Evolutionary conservation across 148 eudicot genomes (phyloP).

Genomic region (Chenopodium quinoa): DNA sequence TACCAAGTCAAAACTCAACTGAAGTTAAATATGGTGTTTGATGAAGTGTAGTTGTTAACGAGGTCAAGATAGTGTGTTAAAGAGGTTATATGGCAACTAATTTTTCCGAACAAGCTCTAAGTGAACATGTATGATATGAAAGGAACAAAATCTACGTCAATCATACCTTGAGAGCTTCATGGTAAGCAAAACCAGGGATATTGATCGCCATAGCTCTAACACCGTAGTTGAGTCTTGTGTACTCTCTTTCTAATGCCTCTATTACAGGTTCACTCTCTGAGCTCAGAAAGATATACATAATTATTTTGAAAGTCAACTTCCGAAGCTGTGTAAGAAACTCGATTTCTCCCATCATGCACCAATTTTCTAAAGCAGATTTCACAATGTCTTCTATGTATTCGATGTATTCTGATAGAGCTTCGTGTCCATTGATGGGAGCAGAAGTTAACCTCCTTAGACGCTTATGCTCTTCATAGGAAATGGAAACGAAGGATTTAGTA

Average conservation of each 20-base stretch:
- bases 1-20: too few species aligned
- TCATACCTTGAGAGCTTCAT: constrained; percentile 68
- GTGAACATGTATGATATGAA: too few species aligned
- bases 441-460: constrained; percentile 72
- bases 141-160: not conserved
- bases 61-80: too few species aligned
- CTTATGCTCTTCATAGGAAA: constrained; percentile 69
- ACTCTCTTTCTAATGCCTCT: constrained; percentile 68
- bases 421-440: constrained; percentile 84
- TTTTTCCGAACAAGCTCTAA: too few species aligned
- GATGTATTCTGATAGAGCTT: constrained; percentile 58
- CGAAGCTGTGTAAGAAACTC: constrained; percentile 69
- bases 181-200: constrained; percentile 75
- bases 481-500: constrained; percentile 60
- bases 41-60: too few species aligned
- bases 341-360: constrained; percentile 67
- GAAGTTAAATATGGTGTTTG: not conserved
- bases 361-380: constrained; percentile 46
- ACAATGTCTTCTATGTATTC: constrained; percentile 63
- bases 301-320: constrained; percentile 67
- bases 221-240: constrained; percentile 63
- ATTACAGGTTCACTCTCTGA: constrained; percentile 64
- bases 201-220: constrained; percentile 80
- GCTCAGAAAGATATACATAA: constrained; percentile 78
- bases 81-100: too few species aligned